Base-by-base conservation (phyloP, 192 early-diverging fungal genomes). In the Bifiguratus adelaidae region DNA sequence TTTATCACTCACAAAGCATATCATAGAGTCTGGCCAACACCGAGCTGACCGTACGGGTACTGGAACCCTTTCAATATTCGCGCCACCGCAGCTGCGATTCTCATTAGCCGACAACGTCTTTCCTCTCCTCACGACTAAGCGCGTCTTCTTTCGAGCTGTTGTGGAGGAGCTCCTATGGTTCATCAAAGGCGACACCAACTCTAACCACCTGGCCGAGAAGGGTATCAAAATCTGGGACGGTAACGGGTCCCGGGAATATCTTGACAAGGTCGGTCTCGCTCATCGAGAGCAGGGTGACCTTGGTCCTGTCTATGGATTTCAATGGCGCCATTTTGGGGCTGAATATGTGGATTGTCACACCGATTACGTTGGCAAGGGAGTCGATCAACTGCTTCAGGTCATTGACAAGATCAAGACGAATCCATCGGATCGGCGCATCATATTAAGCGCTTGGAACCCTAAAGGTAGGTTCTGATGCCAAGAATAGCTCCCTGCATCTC, bases 261-360 rank as follows among this genome's bases (percentile, higher is more conserved):
- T 99, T n/a, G 95, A 97, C 62, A 68, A 70, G 41, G 60, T 85
- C 9, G 92, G 92, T 0, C 61, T 97, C 16, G 23, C 52, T 0
- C 51, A 92, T 48, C 72, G 84, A 21, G 70, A 78, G 27, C 83
- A 83, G 29, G 92, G 94, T 12, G 95, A 96, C 45, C 55, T 99
- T 20, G 95, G 95, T 0, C 89, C 89, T 1, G 88, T 99, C 16
- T 99, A 99, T 51, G 96, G 96, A 11, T 99, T 92, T 66, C 96
- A 99, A 53, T 99, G 96, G 96, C 69, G 96, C 23, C 91, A 97
- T 55, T 99, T 99, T 77, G 96, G 96, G 0, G 96, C 96, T 1
- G 55, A 82, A 40, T 99, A 99, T 58, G 53, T 61, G 34, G 78
- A 81, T 43, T 78, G 77, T 25, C 81, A 96, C 49, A 73, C 77